Evolutionary conservation across 1,284 basidiomycete species (phyloP), one percentile per base, ranked within the genome.

Genomic region (Trichosporon sp.): DNA sequence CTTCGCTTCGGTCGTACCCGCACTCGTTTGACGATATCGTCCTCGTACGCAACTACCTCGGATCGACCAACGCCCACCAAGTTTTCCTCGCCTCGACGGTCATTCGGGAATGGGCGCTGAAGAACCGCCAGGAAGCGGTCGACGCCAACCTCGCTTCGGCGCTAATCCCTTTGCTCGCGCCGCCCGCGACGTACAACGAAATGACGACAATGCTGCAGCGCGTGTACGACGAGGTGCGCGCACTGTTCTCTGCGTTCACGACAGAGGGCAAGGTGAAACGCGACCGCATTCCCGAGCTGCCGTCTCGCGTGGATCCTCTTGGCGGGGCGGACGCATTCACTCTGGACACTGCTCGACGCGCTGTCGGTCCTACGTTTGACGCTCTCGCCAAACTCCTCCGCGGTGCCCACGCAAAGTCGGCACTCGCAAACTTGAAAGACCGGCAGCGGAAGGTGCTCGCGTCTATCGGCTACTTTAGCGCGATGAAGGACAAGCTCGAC

Each of bases 21-120:
- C 74, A 75, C 65, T 12, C 61, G 21, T 74, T 74, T 37, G 70
- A 73, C 56, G 78, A 84, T 72, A 48, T 84, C 88, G 89, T 89
- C 0, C 89, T 92, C 68, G 87, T 98, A 7, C 77, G 88, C 3
- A 90, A 92, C 74, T 96, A 95, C 74, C 85, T 98, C 75, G 88
- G 90, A 54, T 97, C 96, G 0, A 88, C 90, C 0, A 96, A 93
- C 77, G 96, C 97, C 86, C 88, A 98, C 26, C 95, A 98, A 79
- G 91, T 92, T 76, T 91, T 96, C 80, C 85, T 99, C 37, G 86
- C 91, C 2, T 90, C 93, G 4, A 89, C 93, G 43, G 88, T 98
- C 75, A 85, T 95, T 1, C 94, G 98, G 81, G 94, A 98, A 85
- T 99, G 96, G 97, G 93, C 95, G 0, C 56, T 59, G 51, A 21